Evolutionary conservation across 768 basidiomycete genomes (phyloP), one percentile per base, ranked within the genome.

Genomic region (Collybia nuda): DNA sequence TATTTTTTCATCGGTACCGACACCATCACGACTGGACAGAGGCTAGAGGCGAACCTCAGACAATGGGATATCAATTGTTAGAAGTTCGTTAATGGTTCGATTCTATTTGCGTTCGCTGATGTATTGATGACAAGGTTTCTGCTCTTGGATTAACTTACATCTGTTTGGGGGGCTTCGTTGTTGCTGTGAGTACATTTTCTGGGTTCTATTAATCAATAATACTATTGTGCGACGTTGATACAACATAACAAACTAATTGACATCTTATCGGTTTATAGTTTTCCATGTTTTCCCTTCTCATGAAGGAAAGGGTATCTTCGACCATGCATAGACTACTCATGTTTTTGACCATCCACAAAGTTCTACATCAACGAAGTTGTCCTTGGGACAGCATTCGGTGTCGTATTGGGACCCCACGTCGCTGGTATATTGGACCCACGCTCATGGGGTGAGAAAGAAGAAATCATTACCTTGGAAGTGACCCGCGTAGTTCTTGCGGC

Each of bases 291-390:
- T 93, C 92, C 3, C 75, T 93, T 19, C 69, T 94, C 14, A 80
- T 93, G 40, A 90, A 90, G 67, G 91, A 98, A 69, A 85, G 74
- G 72, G 90, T 88, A 40, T 8, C n/a, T n/a, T n/a, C n/a, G n/a
- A n/a, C n/a, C n/a, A n/a, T n/a, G n/a, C n/a, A n/a, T n/a, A n/a
- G n/a, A n/a, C n/a, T n/a, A n/a, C n/a, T n/a, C n/a, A n/a, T 26
- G 43, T 35, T 14, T 2, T 5, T 3, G 9, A 17, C 29, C 12
- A n/a, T n/a, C n/a, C n/a, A n/a, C 21, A 14, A 47, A 91, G 82
- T 62, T 96, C 5, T 96, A 88, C 61, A 81, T 97, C 56, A 97
- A 93, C 58, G 96, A 99, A 75, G 94, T 96, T 35, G 86, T 95
- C 26, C 84, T 97, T 23, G 94, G 93, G 1, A 95, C 93, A 0